A percentile compares a stretch with the other conserved stretches of the same genome.
Evolutionary conservation across 164 flowering plant genomes (phyloP).

Genomic region (Euptelea pleiosperma): DNA sequence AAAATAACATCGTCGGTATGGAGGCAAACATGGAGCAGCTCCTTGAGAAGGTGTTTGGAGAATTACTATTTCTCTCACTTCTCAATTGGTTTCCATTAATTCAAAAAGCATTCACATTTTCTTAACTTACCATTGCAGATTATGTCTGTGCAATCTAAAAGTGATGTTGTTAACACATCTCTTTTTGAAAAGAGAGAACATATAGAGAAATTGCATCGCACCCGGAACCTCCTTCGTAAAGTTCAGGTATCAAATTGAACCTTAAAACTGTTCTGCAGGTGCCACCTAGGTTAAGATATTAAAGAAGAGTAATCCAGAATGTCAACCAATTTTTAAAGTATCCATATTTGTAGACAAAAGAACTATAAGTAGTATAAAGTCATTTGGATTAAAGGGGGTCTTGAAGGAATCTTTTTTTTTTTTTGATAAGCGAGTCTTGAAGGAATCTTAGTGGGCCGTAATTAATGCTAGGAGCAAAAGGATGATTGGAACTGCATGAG

Average conservation of each 20-base stretch:
- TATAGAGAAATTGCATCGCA: constrained; percentile 93
- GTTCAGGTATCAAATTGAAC: constrained; percentile 66
- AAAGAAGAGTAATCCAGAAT: no score
- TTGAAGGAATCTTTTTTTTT: no score
- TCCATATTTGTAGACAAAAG: no score
- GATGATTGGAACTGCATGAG: no score
- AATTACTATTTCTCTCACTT: background rate
- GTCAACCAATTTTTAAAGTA: no score
- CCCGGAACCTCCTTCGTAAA: constrained; percentile 91
- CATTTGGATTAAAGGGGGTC: no score
- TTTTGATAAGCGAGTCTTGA: no score
- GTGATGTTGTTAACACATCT: constrained; percentile 92
- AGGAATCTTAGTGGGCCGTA: no score
- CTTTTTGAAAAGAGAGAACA: constrained; percentile 92
- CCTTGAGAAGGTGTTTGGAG: constrained; percentile 96
- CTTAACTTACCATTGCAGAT: constrained; percentile 49
- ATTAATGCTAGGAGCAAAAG: no score
- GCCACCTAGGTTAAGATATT: background rate
- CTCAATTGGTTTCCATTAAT: no score
- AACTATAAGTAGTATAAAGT: no score
- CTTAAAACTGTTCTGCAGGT: background rate
- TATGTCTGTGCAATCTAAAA: constrained; percentile 90
- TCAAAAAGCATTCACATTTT: constrained; percentile 1
- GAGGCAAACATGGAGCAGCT: constrained; percentile 96
- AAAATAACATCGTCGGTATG: constrained; percentile 93